Evolutionary conservation across 2,329 filamentous ascomycete species (phyloP).

Genomic region (Talaromyces amestolkiae): DNA sequence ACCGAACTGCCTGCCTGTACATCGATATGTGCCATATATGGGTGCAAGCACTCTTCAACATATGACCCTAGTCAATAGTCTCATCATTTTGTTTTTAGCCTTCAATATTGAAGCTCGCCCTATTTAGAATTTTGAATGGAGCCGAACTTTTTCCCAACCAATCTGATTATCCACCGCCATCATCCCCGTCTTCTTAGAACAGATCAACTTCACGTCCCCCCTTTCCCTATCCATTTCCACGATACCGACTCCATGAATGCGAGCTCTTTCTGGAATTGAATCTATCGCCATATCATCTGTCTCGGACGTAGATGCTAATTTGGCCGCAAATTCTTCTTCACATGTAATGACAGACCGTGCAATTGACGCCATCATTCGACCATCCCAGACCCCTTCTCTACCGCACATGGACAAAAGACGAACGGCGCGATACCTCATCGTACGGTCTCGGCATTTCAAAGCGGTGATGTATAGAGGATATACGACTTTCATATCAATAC

Average conservation of each 20-base stretch:
- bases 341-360: background rate
- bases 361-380: constrained; percentile 10
- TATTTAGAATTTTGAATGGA: background rate
- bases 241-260: constrained; percentile 6
- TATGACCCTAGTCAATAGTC: no score
- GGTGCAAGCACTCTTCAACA: no score
- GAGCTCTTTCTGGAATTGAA: background rate
- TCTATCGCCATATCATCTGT: background rate
- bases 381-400: constrained; percentile 11
- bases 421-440: background rate
- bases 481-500: constrained; percentile 9
- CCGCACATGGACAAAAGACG: background rate
- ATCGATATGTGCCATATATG: no score
- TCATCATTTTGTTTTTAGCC: no score
- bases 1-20: no score
- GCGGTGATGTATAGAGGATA: constrained; percentile 9
- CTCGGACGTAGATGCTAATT: background rate
- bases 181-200: background rate
- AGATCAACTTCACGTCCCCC: background rate
- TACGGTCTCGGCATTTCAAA: constrained; percentile 2
- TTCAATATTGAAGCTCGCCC: background rate
- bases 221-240: background rate
- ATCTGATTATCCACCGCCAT: background rate
- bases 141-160: background rate
- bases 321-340: background rate